Base-by-base conservation (phyloP, 371 early-diverging fungal species). In the Mucor sp. region DNA sequence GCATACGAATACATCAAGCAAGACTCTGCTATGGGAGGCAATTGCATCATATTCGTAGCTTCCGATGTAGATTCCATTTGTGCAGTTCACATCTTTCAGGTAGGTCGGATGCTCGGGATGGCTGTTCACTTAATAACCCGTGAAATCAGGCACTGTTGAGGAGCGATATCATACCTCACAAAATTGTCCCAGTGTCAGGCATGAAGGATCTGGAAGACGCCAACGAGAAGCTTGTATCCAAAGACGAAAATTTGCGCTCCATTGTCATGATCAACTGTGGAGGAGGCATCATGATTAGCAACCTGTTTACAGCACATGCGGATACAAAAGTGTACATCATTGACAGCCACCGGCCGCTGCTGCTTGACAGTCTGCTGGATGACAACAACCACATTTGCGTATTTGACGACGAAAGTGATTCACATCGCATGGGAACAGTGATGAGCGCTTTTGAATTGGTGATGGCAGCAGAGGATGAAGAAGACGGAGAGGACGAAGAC, bases 221-320 rank as follows among this genome's bases (percentile, higher is more conserved):
- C 25, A 88, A 88, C 68, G 62, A 68, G 17, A 74, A 80, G 15
- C 71, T 88, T n/a, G 72, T 91, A 15, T 55, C 65, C 33, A 70
- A 63, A 21, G 78, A 77, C 59, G 67, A 65, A 17, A 76, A 80
- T 15, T 74, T 95, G 28, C 86, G 88, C 11, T 85, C 91, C 0
- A 83, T 96, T 30, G 77, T 97, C 33, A 82, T 95, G 77, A 81
- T 97, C 63, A 96, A 97, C 78, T 95, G 95, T 74, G 97, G 96
- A 7, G 96, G 90, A 2, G 67, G 86, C 28, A 81, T 93, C 37
- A 93, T 94, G 63, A 71, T 96, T 7, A 79, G 78, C 19, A 90
- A 94, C 25, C 73, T 87, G 9, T 83, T 94, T 43, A 69, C 72
- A 7, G 61, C 79, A 5, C 85, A 85, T n/a, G 71, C 84, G 3